Evolutionary conservation across 495 filamentous ascomycete species (phyloP).

Genomic region (Penicillium psychrofluorescens): DNA sequence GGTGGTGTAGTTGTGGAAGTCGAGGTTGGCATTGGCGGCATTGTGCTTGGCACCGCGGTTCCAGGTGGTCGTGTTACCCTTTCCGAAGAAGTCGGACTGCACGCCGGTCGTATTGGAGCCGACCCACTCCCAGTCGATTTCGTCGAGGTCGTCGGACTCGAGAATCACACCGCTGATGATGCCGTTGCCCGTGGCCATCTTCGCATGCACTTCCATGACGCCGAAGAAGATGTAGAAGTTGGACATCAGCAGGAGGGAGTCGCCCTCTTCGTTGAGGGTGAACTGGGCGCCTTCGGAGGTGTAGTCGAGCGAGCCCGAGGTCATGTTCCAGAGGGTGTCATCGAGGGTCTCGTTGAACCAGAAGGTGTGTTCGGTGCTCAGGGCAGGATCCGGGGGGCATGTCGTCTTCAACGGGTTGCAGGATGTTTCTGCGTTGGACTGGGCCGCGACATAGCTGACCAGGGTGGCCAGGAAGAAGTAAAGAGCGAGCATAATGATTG

Average conservation of each 20-base stretch:
- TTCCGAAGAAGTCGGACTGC: slow-evolving; percentile 91
- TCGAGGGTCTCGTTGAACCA: slow-evolving; percentile 53
- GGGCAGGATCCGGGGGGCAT: slow-evolving; percentile 61
- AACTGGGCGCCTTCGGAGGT: slow-evolving; percentile 57
- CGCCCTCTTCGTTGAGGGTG: slow-evolving; percentile 55
- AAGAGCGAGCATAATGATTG: slow-evolving; percentile 18
- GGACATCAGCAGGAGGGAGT: slow-evolving; percentile 65
- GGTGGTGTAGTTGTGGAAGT: slow-evolving; percentile 83
- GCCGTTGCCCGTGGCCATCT: slow-evolving; percentile 62
- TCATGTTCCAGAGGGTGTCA: slow-evolving; percentile 54
- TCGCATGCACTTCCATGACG: slow-evolving; percentile 62
- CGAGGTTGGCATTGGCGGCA: slow-evolving; percentile 50
- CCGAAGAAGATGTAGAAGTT: slow-evolving; percentile 85
- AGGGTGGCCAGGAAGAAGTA: slow-evolving; percentile 17
- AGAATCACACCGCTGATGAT: slow-evolving; percentile 81
- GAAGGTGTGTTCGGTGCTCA: slow-evolving; percentile 55
- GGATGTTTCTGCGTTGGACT: slow-evolving; percentile 37
- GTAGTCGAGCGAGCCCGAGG: slow-evolving; percentile 49
- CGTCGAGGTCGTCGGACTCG: slow-evolving; percentile 85
- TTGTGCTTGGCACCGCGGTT: slow-evolving; percentile 63
- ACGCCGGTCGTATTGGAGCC: slow-evolving; percentile 52
- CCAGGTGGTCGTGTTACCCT: slow-evolving; percentile 67
- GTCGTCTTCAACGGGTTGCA: slow-evolving; percentile 60
- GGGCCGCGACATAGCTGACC: slow-evolving; percentile 22
- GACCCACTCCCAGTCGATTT: slow-evolving; percentile 79